Base-by-base conservation (phyloP, 805 yeast species). In the Monosporozyma servazzii region DNA sequence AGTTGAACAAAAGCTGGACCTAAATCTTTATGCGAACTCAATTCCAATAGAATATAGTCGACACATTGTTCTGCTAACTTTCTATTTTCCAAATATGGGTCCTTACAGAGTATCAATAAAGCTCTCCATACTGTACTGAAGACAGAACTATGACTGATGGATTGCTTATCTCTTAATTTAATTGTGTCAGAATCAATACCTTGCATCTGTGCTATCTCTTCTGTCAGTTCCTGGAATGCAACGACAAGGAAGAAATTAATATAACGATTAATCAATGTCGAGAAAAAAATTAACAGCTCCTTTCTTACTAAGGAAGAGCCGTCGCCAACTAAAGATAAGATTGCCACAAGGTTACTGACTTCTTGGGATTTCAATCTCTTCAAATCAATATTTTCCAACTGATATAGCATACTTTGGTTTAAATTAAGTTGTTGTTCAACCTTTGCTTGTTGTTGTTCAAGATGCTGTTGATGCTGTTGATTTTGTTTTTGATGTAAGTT, bases 111-210 rank as follows among this genome's bases (percentile, higher is more conserved):
- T 27, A 88, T 81, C 46, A 93, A 71, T 33, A 91, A 65, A 0
- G 91, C 82, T 57, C 88, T 86, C 96, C 98, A 93, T 8, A 85
- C 79, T 1, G 95, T 85, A 50, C 88, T 79, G 65, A 85, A 88
- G 8, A 88, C 77, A 0, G 96, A 84, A 1, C 96, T 96, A 64
- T 88, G 86, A 0, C 96, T 93, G 1, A 95, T 86, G 31, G 83
- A 75, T 49, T 73, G 71, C 48, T 86, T 80, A 52, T 80, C 77
- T 53, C 61, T 54, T 23, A 59, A 58, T 18, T 57, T 57, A 1
- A 57, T 54, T 3, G 55, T 55, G 5, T 57, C 60, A 5, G 60
- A 48, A 43, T 58, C 62, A 6, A 50, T 27, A 8, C 57, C 56
- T 45, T 84, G 88, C 52, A 80, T 69, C 49, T 83, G 71, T 0